Evolutionary conservation across 805 yeast species (phyloP), one percentile per base, ranked within the genome.

Genomic region (Cyberlindnera maritima): DNA sequence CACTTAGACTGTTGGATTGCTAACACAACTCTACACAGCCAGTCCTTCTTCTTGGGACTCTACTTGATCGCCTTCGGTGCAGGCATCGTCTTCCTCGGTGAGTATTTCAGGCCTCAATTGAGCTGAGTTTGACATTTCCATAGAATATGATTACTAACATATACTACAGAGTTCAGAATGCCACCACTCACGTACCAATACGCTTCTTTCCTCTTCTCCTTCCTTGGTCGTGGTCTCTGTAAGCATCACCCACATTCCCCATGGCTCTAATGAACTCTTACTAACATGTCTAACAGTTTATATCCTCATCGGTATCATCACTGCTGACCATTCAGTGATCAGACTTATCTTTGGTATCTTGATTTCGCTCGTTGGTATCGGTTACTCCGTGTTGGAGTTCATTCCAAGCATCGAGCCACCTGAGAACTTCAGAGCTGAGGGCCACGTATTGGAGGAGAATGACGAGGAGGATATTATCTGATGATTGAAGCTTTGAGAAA

Each of bases 401-500:
- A 65, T 86, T 23, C 89, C 91, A 17, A 77, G 85, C 50, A 71
- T 88, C 36, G 83, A 86, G 44, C 85, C 90, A 25, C 97, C 96
- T 17, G 85, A 79, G 47, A 88, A 85, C 67, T 88, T 89, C 87
- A 85, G 76, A 58, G 68, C 75, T 33, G 81, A 72, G 36, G 72
- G 72, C n/a, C 72, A 63, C 34, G 64, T 67, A 7, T 48, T 69
- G 15, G 55, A 65, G 15, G 63, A 65, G 17, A 63, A 62, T 29
- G 72, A 66, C 23, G 71, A 64, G 18, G 72, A 68, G 33, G 74
- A 67, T 41, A 52, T 60, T 17, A 60, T 60, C 42, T 60, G 26
- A 39, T 5, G 5, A 35, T 18, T 15, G 10, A 17, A 18, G 25
- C 4, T 19, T 21, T 21, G 25, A 21, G 25, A 21, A 21, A 9